These are phyloP conservation scores for Malassezia slooffiae DNA, from an alignment of 1,284 basidiomycete species.

Conservation along the genomic window DNA sequence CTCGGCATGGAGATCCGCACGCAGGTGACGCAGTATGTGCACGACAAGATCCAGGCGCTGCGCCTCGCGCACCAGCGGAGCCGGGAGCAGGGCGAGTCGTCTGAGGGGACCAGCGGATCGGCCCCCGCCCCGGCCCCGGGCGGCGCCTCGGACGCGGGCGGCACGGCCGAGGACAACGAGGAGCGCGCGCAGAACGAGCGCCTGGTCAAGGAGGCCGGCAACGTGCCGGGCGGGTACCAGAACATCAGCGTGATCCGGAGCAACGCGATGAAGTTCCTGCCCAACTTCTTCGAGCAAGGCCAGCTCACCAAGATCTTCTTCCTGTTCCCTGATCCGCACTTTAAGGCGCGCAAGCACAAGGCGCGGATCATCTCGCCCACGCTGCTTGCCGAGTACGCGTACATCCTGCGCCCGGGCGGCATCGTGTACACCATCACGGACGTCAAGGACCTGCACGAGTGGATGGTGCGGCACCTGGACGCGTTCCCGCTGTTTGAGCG, in stretches of 20 bases:
- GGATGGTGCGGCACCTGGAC: slow-evolving; percentile 84
- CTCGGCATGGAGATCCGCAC: slow-evolving; percentile 95
- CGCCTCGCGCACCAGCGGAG: slow-evolving; percentile 52
- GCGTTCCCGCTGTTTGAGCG: slow-evolving; percentile 76
- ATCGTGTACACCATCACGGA: slow-evolving; percentile 97
- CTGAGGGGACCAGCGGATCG: background rate
- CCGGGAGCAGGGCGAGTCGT: slow-evolving; percentile 13
- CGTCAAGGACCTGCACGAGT: slow-evolving; percentile 81
- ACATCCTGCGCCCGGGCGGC: slow-evolving; percentile 76
- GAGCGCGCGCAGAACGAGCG: slow-evolving; percentile 34
- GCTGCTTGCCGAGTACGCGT: slow-evolving; percentile 81
- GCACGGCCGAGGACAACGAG: slow-evolving; percentile 29
- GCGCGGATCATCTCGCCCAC: slow-evolving; percentile 89
- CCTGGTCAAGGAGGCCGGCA: slow-evolving; percentile 17
- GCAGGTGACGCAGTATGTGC: slow-evolving; percentile 90
- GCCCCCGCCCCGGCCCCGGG: background rate
- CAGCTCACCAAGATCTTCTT: slow-evolving; percentile 79
- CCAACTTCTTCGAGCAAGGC: slow-evolving; percentile 85
- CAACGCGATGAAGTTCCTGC: slow-evolving; percentile 97
- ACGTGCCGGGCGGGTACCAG: slow-evolving; percentile 57
- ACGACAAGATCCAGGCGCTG: slow-evolving; percentile 81
- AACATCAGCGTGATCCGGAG: slow-evolving; percentile 90
- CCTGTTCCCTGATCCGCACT: slow-evolving; percentile 97
- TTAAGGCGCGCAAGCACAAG: slow-evolving; percentile 96
- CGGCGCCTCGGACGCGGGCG: background rate